Evolutionary conservation across 1,284 basidiomycete species (phyloP), one percentile per base, ranked within the genome.

Genomic region (Ustilago tritici): DNA sequence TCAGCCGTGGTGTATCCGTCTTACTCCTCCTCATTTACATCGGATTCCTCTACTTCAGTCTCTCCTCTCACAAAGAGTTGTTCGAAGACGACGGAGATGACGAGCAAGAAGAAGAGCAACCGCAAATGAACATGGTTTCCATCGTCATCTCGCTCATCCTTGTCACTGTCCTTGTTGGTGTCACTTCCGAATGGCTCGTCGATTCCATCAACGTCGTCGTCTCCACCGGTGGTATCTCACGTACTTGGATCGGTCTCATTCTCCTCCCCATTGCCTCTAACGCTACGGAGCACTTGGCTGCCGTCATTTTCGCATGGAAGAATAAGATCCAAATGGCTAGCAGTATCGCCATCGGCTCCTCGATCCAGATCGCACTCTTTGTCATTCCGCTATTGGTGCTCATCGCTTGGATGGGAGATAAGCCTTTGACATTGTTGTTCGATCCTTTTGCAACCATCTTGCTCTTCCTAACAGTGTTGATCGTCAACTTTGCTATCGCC

Each of bases 101-200:
- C 0, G 81, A 76, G 12, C 78, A 76, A 41, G 81, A 81, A 64
- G 82, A 83, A 53, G 65, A 77, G 61, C 78, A 76, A 4, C 78
- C 80, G 3, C 63, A 70, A 31, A 77, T 83, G 70, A 77, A 81
- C 67, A 69, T 82, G 70, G 35, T 56, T 12, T 58, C 70, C 31
- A 75, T 81, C 56, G 58, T 74, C 47, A 64, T 70, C 36, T 58
- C 78, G 6, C 70, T 83, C 28, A 70, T 79, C 40, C 36, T 78
- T 19, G 79, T 77, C 28, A 83, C 82, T 5, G 59, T 65, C 2
- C 68, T 83, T 14, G 70, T 82, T 28, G 82, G 80, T n/a, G 81
- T 83, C 36, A 83, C 82, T 5, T 80, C 80, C 31, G 77, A 83
- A 47, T 83, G 82, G 82, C 72, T 83, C 10, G 82, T 83, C 5